Evolutionary conservation across 2,329 filamentous ascomycete genomes (phyloP).

Genomic region (Albifimbria verrucaria): DNA sequence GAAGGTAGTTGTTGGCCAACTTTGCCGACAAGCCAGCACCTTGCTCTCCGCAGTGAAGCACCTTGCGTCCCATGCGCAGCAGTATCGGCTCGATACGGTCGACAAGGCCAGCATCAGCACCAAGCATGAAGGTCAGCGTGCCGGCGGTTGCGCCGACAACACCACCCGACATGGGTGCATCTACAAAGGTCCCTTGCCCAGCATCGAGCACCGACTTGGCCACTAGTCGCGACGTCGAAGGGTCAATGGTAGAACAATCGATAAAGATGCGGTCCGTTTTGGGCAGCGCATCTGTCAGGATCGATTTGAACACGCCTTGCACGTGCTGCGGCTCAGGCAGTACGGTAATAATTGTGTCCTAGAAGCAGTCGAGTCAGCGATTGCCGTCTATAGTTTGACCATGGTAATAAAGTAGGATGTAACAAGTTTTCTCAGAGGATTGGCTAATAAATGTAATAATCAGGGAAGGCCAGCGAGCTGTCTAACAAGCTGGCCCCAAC

Average conservation of each 20-base stretch:
- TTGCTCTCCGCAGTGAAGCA: conserved; percentile 81
- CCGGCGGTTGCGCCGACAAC: conserved; percentile 87
- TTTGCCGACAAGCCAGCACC: conserved; percentile 88
- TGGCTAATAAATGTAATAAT: conserved; percentile 67
- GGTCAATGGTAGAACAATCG: conserved; percentile 96
- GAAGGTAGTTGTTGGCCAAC: conserved; percentile 93
- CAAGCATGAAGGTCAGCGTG: conserved; percentile 94
- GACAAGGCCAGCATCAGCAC: conserved; percentile 60
- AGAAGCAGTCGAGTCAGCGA: conserved; percentile 4
- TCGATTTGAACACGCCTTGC: conserved; percentile 73
- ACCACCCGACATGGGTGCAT: conserved; percentile 95
- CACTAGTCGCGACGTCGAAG: conserved; percentile 75
- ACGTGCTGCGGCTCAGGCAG: conserved; percentile 89
- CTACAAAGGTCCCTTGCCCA: conserved; percentile 74
- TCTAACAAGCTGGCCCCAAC: conserved; percentile 52
- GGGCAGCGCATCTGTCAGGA: conserved; percentile 57
- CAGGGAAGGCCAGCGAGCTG: conserved; percentile 52
- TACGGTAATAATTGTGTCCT: conserved; percentile 86
- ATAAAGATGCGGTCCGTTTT: conserved; percentile 75
- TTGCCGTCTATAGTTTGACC: no score
- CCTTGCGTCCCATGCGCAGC: conserved; percentile 78
- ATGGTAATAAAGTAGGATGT: not conserved
- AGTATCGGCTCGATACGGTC: conserved; percentile 66
- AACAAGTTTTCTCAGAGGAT: conserved; percentile 38
- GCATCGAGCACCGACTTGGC: conserved; percentile 64